Percentiles rank a stretch among this genome's conserved stretches.
These are phyloP conservation scores for Neoascochyta sp. DNA, from an alignment of 2,329 filamentous ascomycete species.

Conservation along the genomic window DNA sequence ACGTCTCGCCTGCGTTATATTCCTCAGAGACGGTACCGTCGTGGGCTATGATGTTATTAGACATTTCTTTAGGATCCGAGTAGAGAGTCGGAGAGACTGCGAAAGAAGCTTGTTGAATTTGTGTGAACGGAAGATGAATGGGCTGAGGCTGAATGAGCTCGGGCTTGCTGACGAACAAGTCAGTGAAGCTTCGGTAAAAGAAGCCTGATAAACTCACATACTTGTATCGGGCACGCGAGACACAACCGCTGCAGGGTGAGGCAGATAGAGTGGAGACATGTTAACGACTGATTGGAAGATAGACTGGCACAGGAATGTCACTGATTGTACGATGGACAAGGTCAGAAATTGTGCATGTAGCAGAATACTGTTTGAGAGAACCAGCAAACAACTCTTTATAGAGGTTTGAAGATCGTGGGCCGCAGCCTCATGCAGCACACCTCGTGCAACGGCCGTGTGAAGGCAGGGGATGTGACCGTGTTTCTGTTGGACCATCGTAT, in stretches of 20 bases:
- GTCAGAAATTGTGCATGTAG: conserved; percentile 3
- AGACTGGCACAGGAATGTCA: no score
- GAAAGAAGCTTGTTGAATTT: not conserved
- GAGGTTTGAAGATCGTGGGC: not conserved
- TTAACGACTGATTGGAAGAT: no score
- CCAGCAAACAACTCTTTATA: conserved; percentile 7
- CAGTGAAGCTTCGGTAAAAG: not conserved
- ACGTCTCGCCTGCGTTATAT: conserved; percentile 6
- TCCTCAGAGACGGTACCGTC: not conserved
- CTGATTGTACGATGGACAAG: no score
- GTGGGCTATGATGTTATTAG: not conserved
- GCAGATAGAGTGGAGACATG: conserved; percentile 8
- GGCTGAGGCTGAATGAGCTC: conserved; percentile 6
- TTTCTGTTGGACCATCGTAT: no score
- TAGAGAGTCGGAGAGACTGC: conserved; percentile 4
- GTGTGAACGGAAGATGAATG: conserved; percentile 5
- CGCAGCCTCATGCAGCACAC: conserved; percentile 6
- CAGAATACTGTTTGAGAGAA: conserved; percentile 1
- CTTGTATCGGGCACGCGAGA: conserved; percentile 4
- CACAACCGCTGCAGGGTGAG: conserved; percentile 7
- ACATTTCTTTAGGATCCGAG: conserved; percentile 2
- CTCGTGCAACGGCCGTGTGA: conserved; percentile 10
- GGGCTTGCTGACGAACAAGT: conserved; percentile 2
- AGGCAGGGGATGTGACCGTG: conserved; percentile 8
- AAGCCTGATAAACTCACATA: conserved; percentile 3